phyloP scores from a whole-genome alignment of 1,284 basidiomycete genomes.

The Heterobasidion parviporum region DNA sequence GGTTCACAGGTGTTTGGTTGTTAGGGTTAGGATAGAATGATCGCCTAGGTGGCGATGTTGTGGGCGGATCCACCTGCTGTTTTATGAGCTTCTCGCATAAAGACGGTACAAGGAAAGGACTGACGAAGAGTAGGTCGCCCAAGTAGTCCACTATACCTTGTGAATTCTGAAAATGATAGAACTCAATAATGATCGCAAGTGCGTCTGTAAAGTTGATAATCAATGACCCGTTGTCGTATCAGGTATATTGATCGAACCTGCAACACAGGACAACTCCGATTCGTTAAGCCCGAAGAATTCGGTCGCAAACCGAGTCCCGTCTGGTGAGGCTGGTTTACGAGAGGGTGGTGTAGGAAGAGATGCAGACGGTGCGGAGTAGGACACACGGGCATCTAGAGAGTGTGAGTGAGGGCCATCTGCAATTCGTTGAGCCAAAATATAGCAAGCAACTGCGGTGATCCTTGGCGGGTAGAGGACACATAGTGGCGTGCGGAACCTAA shows the following conservation, averaged over 20 bases:
- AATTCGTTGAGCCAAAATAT: constrained; percentile 62
- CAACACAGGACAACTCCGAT: constrained; percentile 44
- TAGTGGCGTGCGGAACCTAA: constrained; percentile 67
- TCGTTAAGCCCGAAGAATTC: constrained; percentile 59
- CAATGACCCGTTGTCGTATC: not conserved
- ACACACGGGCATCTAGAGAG: constrained; percentile 64
- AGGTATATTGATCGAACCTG: constrained; percentile 36
- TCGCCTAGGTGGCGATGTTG: constrained; percentile 16
- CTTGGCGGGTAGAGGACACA: constrained; percentile 61
- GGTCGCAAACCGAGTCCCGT: constrained; percentile 56
- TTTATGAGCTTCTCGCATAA: not conserved
- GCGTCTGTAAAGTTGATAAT: constrained; percentile 34
- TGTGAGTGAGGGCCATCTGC: constrained; percentile 63
- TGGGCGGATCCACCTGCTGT: constrained; percentile 37
- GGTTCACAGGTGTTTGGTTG: not conserved
- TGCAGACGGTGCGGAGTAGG: constrained; percentile 48
- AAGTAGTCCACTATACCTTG: constrained; percentile 42
- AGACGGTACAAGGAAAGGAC: not conserved
- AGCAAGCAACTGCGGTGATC: constrained; percentile 67
- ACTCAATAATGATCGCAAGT: constrained; percentile 60
- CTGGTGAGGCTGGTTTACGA: constrained; percentile 62
- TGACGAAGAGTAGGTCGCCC: constrained; percentile 26
- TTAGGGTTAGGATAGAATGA: constrained; percentile 17
- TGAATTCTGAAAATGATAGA: constrained; percentile 57
- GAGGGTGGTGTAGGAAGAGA: constrained; percentile 69